These are phyloP conservation scores for Zasmidium angulare DNA, from an alignment of 2,329 filamentous ascomycete species.

Conservation along the genomic window DNA sequence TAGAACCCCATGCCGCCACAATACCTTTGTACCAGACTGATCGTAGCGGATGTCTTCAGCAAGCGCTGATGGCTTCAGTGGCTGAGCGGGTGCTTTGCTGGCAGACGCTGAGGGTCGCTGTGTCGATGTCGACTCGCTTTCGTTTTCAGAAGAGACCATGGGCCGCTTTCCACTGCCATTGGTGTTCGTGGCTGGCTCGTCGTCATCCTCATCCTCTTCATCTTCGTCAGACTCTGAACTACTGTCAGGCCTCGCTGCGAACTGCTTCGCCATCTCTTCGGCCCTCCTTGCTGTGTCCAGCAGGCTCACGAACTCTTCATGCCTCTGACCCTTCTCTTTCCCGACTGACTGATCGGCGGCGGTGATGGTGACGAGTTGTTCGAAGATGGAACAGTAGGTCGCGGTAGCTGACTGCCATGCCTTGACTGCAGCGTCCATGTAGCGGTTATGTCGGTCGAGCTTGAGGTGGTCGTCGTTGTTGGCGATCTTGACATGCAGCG, in stretches of 20 bases:
- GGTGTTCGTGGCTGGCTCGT: background rate
- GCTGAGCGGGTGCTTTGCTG: background rate
- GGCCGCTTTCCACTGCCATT: background rate
- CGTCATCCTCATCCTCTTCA: background rate
- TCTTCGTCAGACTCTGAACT: background rate
- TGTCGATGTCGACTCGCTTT: background rate
- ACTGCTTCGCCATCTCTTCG: slow-evolving; percentile 19
- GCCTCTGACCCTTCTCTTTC: slow-evolving; percentile 18
- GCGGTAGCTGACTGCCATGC: slow-evolving; percentile 31
- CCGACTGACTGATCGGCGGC: slow-evolving; percentile 27
- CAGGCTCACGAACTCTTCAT: slow-evolving; percentile 27
- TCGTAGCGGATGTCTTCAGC: slow-evolving; percentile 3
- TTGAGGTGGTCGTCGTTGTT: slow-evolving; percentile 18
- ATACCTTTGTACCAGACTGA: slow-evolving; percentile 1
- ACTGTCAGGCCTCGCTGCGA: background rate
- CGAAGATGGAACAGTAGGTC: slow-evolving; percentile 30
- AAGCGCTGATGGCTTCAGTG: background rate
- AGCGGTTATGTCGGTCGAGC: slow-evolving; percentile 23
- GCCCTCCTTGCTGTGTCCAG: slow-evolving; percentile 23
- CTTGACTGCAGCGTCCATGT: slow-evolving; percentile 29
- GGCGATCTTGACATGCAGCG: slow-evolving; percentile 30
- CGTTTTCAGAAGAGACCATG: background rate
- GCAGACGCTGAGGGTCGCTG: background rate
- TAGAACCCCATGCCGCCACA: slow-evolving; percentile 7
- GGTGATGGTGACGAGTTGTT: slow-evolving; percentile 26